Conservation (phyloP, 129 eudicot genomes). For the Heracleum sosnowskyi region DNA sequence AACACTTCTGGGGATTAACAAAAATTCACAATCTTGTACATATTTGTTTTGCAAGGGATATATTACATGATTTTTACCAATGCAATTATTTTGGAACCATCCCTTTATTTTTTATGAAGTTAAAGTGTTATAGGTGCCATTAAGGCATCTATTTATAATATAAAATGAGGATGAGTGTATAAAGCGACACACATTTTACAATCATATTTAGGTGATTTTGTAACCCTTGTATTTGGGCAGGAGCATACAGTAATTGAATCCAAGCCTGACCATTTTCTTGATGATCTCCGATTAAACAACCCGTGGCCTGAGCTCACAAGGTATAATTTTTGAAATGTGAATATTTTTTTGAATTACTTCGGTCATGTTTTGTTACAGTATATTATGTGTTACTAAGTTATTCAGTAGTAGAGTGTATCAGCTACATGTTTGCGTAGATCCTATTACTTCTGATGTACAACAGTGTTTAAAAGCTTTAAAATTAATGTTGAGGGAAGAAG, state of each 20-base stretch:
- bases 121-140: neutral
- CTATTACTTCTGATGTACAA: neutral
- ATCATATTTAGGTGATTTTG: neutral
- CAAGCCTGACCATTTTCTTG: conserved; percentile 94
- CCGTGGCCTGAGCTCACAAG: conserved; percentile 97
- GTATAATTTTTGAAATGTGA: conserved; percentile 25
- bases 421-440: neutral
- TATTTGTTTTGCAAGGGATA: neutral
- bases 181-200: neutral
- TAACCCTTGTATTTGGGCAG: conserved; percentile 30
- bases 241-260: conserved; percentile 94
- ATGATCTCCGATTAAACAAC: conserved; percentile 85
- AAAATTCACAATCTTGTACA: neutral
- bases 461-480: neutral
- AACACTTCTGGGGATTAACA: neutral
- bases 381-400: neutral
- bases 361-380: neutral
- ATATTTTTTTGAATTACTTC: neutral
- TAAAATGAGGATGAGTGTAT: neutral
- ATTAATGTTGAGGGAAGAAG: neutral
- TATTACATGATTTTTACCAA: neutral
- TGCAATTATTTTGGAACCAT: neutral
- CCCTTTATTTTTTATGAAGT: neutral
- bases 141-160: neutral
- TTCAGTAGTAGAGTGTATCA: neutral